Conservation (phyloP, 208 protist genomes). For the Trypanosoma grayi region DNA sequence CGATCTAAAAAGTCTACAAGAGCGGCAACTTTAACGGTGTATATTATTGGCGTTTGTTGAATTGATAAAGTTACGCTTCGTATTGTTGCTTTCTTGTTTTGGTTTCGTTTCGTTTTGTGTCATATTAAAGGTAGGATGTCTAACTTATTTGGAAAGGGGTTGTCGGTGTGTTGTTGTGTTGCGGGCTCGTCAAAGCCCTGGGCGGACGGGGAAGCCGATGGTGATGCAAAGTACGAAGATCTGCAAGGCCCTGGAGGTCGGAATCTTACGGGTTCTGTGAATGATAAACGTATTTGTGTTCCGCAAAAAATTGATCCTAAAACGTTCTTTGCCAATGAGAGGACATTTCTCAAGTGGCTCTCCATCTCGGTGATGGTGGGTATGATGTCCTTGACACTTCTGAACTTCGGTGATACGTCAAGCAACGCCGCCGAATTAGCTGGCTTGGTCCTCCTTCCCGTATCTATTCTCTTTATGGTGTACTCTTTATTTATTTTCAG, state of each 20-base stretch:
- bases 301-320: slow-evolving; percentile 93
- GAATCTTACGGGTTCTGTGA: slow-evolving; percentile 78
- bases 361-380: slow-evolving; percentile 89
- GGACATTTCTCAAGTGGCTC: slow-evolving; percentile 92
- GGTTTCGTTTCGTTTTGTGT: too few relatives aligned
- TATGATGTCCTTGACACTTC: slow-evolving; percentile 82
- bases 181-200: slow-evolving; percentile 72
- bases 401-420: slow-evolving; percentile 80
- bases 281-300: slow-evolving; percentile 87
- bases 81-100: too few relatives aligned
- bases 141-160: slow-evolving; percentile 39
- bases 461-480: slow-evolving; percentile 90
- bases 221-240: slow-evolving; percentile 79
- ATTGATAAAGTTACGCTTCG: too few relatives aligned
- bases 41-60: too few relatives aligned
- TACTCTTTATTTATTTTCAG: slow-evolving; percentile 88
- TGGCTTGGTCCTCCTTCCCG: slow-evolving; percentile 76
- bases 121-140: slow-evolving; percentile 8
- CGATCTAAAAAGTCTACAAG: too few relatives aligned
- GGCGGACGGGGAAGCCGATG: slow-evolving; percentile 86
- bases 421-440: slow-evolving; percentile 81
- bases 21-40: too few relatives aligned
- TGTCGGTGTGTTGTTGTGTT: slow-evolving; percentile 72
- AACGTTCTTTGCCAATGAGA: slow-evolving; percentile 92
- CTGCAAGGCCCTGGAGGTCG: slow-evolving; percentile 65